Evolutionary conservation across 352 stramenopile species (phyloP).

Genomic region (Blastocystis sp.): DNA sequence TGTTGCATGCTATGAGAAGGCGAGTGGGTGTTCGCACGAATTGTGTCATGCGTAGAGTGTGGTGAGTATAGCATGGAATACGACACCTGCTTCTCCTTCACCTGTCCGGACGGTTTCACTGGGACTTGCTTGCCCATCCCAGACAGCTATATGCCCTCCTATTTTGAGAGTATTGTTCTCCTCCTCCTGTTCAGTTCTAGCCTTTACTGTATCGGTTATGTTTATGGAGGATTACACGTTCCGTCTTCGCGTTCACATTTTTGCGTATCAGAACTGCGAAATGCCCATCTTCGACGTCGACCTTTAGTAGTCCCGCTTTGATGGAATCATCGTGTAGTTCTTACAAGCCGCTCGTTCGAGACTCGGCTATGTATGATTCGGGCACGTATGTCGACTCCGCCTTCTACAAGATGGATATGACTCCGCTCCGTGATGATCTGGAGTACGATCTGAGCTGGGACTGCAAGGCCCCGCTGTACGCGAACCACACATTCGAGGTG

Average conservation of each 20-base stretch:
- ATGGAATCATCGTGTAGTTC: background rate
- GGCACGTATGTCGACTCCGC: slow-evolving; percentile 48
- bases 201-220: slow-evolving; percentile 18
- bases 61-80: slow-evolving; percentile 46
- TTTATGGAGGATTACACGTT: slow-evolving; percentile 49
- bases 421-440: slow-evolving; percentile 40
- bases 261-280: slow-evolving; percentile 27
- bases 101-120: background rate
- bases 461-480: slow-evolving; percentile 24
- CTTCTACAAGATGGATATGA: slow-evolving; percentile 66
- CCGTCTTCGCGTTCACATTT: slow-evolving; percentile 42
- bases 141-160: background rate
- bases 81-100: slow-evolving; percentile 38
- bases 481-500: slow-evolving; percentile 50
- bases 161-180: slow-evolving; percentile 25
- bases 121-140: slow-evolving; percentile 9
- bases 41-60: slow-evolving; percentile 13
- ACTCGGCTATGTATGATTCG: slow-evolving; percentile 4
- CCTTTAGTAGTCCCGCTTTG: background rate
- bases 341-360: slow-evolving; percentile 51
- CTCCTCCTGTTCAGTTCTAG: background rate
- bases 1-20: slow-evolving; percentile 13
- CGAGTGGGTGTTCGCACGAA: background rate
- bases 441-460: slow-evolving; percentile 59
- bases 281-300: slow-evolving; percentile 67